Conservation (phyloP, 1,284 basidiomycete species). For the Puccinia hordei region DNA sequence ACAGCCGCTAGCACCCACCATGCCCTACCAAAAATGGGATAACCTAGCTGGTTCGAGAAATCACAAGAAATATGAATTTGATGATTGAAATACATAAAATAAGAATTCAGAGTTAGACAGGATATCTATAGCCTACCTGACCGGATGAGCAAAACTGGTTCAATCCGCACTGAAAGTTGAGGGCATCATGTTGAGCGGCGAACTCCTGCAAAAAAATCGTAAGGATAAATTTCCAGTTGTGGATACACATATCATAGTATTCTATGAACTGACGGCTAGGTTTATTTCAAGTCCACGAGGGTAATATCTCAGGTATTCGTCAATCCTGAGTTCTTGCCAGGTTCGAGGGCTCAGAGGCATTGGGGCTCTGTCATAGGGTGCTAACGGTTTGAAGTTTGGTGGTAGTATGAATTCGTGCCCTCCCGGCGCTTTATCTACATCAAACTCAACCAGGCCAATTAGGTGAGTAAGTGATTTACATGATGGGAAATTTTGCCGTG, state of each 20-base stretch:
- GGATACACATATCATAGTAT: not conserved
- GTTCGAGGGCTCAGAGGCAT: constrained; percentile 5
- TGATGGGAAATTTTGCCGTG: not conserved
- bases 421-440: not conserved
- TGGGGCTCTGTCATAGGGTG: not conserved
- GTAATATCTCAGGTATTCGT: constrained; percentile 27
- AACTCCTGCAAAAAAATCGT: not conserved
- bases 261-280: not conserved
- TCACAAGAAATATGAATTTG: not conserved
- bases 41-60: constrained; percentile 21
- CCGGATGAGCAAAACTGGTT: constrained; percentile 22
- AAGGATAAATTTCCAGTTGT: not conserved
- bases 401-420: not conserved
- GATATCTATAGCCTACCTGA: not conserved
- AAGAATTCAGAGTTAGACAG: not conserved
- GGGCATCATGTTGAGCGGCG: not conserved
- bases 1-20: constrained; percentile 29
- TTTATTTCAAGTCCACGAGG: not conserved
- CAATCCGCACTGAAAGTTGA: constrained; percentile 23
- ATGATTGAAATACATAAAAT: not conserved
- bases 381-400: not conserved
- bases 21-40: constrained; percentile 13
- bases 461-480: not conserved
- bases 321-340: constrained; percentile 28
- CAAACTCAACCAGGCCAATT: not conserved